Base-by-base conservation (phyloP, 1,284 basidiomycete genomes). In the Ceratobasidium sp. region DNA sequence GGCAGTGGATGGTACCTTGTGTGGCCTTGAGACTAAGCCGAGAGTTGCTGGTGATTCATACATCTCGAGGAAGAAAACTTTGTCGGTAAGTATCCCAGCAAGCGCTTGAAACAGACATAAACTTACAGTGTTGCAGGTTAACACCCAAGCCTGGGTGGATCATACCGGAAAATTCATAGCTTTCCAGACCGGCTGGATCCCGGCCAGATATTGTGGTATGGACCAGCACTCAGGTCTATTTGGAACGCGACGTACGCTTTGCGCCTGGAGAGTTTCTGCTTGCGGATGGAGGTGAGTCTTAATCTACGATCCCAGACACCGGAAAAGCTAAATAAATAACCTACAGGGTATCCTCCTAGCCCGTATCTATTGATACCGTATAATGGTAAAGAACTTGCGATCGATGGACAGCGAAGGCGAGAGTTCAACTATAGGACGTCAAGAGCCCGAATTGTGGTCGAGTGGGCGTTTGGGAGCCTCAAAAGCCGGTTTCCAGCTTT, bases 211-310 rank as follows among this genome's bases (percentile, higher is more conserved):
- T n/a, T 33, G 5, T 21, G 18, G 42, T 63, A 2, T 63, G 40
- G 61, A 25, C 44, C 11, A 25, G 48, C 11, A 48, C 42, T 38
- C 48, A 4, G 14, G 21, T 54, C 16, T 23, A 5, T 6, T 3
- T 3, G 18, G 12, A 54, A 6, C 3, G n/a, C 2, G 21, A 54
- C 12, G n/a, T n/a, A n/a, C 25, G 28, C 14, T 63, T 63, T n/a
- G 23, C 14, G 1, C 21, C 42, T 3, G 61, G 61, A 21, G 44
- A 63, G 36, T 63, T 49, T 51, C 42, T 63, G 5, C 61, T 51
- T 2, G 61, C 61, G 0, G 28, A 63, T n/a, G 44, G 61, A 49
- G 61, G 61, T 63, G 33, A 60, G 58, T 33, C 4, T 21, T 63
- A 21, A 36, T 9, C 9, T 38, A 1, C 11, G 1, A 9, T 4